Evolutionary conservation across 2,329 filamentous ascomycete species (phyloP), one percentile per base, ranked within the genome.

Genomic region (Botrytis squamosa): DNA sequence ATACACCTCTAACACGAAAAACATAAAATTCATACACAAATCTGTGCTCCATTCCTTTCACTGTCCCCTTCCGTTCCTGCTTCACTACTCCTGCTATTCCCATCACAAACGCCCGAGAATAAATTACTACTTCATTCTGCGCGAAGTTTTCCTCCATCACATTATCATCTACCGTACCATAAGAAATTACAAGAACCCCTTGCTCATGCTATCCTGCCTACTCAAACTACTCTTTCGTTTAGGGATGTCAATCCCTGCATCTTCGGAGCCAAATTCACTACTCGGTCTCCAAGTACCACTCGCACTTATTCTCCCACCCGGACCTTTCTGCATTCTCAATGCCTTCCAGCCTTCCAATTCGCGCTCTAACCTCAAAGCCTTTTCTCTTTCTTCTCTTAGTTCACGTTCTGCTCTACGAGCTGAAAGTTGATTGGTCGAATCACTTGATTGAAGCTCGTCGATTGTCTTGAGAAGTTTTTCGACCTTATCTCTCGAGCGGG

Each of bases 381-480:
- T 95, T 83, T 98, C 96, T 75, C 88, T 90, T 83, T 97, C 95
- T 82, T 98, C 94, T 10, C 94, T 89, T 25, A 98, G 87, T 80
- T 98, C 95, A 62, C 95, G 90, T 82, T 99, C 95, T 25, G 94
- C 94, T 62, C 95, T 91, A 73, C 95, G 92, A 40, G 93, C 91
- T 40, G 91, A 88, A 60, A 98, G 88, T 82, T 98, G 94, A 65
- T 91, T 91, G 18, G 90, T 86, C 36, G 93, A 94, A 83, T 98
- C 95, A 22, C 90, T 92, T 22, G 93, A 90, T 82, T 99, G 95
- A 49, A 99, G 89, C 81, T 98, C 95, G 81, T 98, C 95, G 78
- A 99, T 97, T 1, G 93, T 94, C 80, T 91, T 88, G 69, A 99
- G 91, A 8, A 98, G 90, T 81, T 94, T 94, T 77, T 96, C 93